Evolutionary conservation across 768 basidiomycete genomes (phyloP).

Genomic region (Leccinum subtestaceum): DNA sequence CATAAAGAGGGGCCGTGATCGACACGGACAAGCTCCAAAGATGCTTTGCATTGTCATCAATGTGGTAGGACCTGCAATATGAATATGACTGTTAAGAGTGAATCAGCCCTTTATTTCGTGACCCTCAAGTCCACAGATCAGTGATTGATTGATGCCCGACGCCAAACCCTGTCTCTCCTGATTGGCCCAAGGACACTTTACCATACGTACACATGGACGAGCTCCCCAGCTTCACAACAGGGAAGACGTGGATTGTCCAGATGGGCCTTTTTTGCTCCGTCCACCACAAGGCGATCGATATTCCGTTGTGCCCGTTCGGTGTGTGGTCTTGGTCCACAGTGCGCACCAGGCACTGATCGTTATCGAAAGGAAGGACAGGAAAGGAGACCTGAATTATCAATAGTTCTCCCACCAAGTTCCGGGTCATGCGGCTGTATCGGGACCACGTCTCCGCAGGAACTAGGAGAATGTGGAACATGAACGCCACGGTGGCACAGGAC

Average conservation of each 20-base stretch:
- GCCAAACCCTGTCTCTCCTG: not conserved
- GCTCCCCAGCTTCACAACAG: not conserved
- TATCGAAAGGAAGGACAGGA: not conserved
- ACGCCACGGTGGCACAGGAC: not conserved
- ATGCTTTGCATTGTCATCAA: not conserved
- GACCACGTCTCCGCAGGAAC: not conserved
- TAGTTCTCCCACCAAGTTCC: not conserved
- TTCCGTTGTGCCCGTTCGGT: not conserved
- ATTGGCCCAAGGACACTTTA: not conserved
- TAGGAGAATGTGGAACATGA: not conserved
- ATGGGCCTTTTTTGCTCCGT: not conserved
- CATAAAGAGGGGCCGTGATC: not conserved
- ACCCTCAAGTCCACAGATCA: not conserved
- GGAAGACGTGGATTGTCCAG: not conserved
- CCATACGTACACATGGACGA: not conserved
- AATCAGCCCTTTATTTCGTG: not conserved
- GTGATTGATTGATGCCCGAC: not conserved
- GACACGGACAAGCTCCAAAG: not conserved
- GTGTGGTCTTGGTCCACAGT: not conserved
- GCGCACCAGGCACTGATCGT: constrained; percentile 8
- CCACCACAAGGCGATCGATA: not conserved
- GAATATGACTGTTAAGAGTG: not conserved
- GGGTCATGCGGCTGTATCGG: not conserved
- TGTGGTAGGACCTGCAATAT: not conserved
- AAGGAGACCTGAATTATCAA: not conserved